Conservation (phyloP, 164 flowering plant genomes). For the Piper betle region DNA sequence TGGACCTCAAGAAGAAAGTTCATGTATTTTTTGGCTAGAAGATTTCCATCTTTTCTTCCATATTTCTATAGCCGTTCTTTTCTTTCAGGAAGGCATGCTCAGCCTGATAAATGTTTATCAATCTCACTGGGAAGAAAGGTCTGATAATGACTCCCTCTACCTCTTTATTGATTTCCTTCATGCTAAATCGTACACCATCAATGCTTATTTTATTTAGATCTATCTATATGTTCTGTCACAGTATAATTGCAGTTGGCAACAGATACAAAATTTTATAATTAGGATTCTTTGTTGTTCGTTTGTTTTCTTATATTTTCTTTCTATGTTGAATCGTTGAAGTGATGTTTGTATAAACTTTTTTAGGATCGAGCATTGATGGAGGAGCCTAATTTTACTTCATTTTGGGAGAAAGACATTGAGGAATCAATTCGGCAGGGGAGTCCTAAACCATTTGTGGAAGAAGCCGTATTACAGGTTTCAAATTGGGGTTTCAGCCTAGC, state of each 20-base stretch:
- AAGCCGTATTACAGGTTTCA: slow-evolving; percentile 74
- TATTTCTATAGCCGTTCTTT: slow-evolving; percentile 56
- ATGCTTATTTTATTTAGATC: too few species aligned
- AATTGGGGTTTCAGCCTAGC: slow-evolving; percentile 75
- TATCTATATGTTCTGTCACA: too few species aligned
- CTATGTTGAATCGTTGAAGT: background rate
- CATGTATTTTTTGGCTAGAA: slow-evolving; percentile 56
- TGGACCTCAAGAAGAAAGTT: slow-evolving; percentile 64
- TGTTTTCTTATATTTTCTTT: background rate
- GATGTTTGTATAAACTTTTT: background rate
- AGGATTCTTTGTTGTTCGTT: too few species aligned
- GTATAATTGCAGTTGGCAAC: too few species aligned
- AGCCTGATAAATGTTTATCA: slow-evolving; percentile 57
- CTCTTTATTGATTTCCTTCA: too few species aligned
- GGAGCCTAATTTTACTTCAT: slow-evolving; percentile 42
- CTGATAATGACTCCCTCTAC: background rate
- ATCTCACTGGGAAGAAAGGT: slow-evolving; percentile 57
- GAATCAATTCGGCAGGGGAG: slow-evolving; percentile 83
- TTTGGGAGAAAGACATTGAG: slow-evolving; percentile 78
- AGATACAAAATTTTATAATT: too few species aligned
- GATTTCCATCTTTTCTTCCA: slow-evolving; percentile 58
- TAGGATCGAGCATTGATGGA: slow-evolving; percentile 58
- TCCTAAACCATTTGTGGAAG: slow-evolving; percentile 68
- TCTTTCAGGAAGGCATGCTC: slow-evolving; percentile 72
- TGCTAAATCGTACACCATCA: too few species aligned